Percentiles rank a stretch among this genome's conserved stretches.
Evolutionary conservation across 257 asterid genomes (phyloP).

Genomic region (Anisodus acutangulus): DNA sequence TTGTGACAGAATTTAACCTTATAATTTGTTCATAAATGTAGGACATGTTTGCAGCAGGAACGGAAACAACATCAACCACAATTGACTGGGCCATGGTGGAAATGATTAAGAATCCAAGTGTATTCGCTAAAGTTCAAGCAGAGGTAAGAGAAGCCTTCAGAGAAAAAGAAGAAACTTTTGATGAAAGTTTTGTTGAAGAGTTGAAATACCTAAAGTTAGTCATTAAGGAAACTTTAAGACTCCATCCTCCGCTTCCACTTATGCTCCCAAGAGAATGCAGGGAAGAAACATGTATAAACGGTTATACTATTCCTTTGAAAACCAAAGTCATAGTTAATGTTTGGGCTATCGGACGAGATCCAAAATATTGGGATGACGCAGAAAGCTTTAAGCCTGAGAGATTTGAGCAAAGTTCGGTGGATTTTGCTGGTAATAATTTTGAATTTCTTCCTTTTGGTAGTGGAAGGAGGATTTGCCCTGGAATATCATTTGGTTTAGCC

Average conservation of each 20-base stretch:
- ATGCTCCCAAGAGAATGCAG: slow-evolving; percentile 32
- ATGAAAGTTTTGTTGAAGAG: background rate
- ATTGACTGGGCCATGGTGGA: slow-evolving; percentile 31
- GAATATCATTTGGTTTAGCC: slow-evolving; percentile 29
- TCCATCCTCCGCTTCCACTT: slow-evolving; percentile 22
- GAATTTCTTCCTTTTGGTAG: slow-evolving; percentile 29
- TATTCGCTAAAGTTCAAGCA: slow-evolving; percentile 26
- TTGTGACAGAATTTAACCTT: background rate
- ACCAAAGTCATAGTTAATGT: background rate
- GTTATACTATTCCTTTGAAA: slow-evolving; percentile 25
- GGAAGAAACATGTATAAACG: background rate
- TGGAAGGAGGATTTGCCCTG: slow-evolving; percentile 34
- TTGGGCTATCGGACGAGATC: slow-evolving; percentile 36
- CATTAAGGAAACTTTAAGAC: slow-evolving; percentile 33
- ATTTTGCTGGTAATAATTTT: slow-evolving; percentile 25
- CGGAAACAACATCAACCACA: slow-evolving; percentile 34
- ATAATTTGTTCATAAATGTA: background rate
- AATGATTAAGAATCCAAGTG: slow-evolving; percentile 29
- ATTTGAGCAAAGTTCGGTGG: background rate
- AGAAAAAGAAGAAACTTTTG: slow-evolving; percentile 7
- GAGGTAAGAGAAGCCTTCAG: slow-evolving; percentile 12
- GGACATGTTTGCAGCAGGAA: slow-evolving; percentile 28
- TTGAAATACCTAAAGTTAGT: slow-evolving; percentile 28
- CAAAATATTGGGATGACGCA: slow-evolving; percentile 12
- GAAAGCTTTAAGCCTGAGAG: slow-evolving; percentile 27